A percentile compares a stretch with the other conserved stretches of the same genome.
phyloP scores from a whole-genome alignment of 2,329 filamentous ascomycete species.

The Bipolaris oryzae region DNA sequence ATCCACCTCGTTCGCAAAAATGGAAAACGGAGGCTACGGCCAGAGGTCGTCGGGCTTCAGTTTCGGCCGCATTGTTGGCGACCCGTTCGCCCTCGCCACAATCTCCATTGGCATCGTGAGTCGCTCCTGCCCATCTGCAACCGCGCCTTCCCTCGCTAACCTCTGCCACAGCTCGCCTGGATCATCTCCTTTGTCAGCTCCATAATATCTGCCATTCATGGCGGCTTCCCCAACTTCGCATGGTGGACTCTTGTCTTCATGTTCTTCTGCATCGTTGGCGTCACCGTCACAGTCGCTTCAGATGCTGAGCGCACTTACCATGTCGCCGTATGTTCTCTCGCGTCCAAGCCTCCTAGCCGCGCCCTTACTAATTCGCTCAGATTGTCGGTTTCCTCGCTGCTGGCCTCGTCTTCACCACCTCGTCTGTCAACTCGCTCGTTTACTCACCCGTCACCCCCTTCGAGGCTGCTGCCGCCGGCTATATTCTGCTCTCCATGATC shows the following conservation, averaged over 20 bases:
- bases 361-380: constrained; percentile 47
- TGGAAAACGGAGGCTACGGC: constrained; percentile 67
- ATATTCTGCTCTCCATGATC: constrained; percentile 92
- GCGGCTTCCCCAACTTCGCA: constrained; percentile 77
- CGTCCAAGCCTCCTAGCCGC: not conserved
- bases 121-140: constrained; percentile 27
- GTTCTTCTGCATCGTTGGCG: constrained; percentile 78
- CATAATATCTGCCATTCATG: constrained; percentile 69
- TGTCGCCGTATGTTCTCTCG: constrained; percentile 67
- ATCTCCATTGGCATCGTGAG: constrained; percentile 89
- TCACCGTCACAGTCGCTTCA: constrained; percentile 82
- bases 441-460: constrained; percentile 75
- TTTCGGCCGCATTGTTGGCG: constrained; percentile 88
- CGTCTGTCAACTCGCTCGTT: constrained; percentile 83
- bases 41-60: constrained; percentile 62
- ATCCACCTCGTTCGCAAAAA: constrained; percentile 79
- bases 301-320: constrained; percentile 87
- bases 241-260: constrained; percentile 93
- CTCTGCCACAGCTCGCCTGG: constrained; percentile 79
- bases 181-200: constrained; percentile 88
- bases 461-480: constrained; percentile 88
- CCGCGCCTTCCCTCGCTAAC: constrained; percentile 24
- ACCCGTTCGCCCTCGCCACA: constrained; percentile 94
- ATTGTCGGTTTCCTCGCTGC: constrained; percentile 85
- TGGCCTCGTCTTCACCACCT: constrained; percentile 83